phyloP scores from a whole-genome alignment of 202 grass and related monocot genomes.

The Schoenoplectus triqueter region DNA sequence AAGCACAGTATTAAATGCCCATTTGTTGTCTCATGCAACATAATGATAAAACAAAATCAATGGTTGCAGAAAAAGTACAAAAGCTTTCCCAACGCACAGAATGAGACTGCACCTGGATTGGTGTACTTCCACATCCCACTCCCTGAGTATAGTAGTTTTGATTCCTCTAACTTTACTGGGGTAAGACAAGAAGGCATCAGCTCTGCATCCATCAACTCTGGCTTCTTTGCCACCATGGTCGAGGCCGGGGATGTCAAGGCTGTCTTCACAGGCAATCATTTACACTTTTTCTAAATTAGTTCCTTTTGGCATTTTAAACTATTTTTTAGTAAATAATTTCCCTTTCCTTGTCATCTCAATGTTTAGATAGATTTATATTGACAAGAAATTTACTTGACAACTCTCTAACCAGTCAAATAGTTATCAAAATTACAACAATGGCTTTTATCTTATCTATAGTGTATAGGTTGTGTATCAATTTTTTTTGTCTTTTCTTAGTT shows the following conservation, averaged over 20 bases:
- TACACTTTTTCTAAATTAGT: conserved; percentile 11
- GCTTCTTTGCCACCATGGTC: conserved; percentile 82
- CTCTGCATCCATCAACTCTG: conserved; percentile 82
- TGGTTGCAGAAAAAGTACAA: conserved; percentile 64
- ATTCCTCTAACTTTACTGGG: conserved; percentile 68
- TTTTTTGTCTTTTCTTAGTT: too few relatives aligned
- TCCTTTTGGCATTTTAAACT: neutral
- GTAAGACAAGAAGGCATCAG: conserved; percentile 82
- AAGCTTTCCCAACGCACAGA: conserved; percentile 50
- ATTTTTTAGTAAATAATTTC: neutral
- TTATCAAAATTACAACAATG: too few relatives aligned
- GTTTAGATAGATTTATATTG: neutral
- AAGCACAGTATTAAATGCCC: neutral
- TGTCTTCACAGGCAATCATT: conserved; percentile 51
- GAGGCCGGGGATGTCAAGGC: conserved; percentile 87
- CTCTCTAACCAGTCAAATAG: too few relatives aligned
- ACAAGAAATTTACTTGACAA: neutral
- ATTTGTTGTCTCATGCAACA: conserved; percentile 15
- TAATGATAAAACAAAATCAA: neutral
- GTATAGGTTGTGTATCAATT: neutral
- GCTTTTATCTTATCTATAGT: too few relatives aligned
- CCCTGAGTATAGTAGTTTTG: conserved; percentile 75
- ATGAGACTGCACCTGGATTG: conserved; percentile 73
- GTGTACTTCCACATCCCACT: conserved; percentile 95
- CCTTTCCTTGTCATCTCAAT: neutral